Base-by-base conservation (phyloP, 1,284 basidiomycete genomes). In the Microbotryum lychnidis-dioicae region DNA sequence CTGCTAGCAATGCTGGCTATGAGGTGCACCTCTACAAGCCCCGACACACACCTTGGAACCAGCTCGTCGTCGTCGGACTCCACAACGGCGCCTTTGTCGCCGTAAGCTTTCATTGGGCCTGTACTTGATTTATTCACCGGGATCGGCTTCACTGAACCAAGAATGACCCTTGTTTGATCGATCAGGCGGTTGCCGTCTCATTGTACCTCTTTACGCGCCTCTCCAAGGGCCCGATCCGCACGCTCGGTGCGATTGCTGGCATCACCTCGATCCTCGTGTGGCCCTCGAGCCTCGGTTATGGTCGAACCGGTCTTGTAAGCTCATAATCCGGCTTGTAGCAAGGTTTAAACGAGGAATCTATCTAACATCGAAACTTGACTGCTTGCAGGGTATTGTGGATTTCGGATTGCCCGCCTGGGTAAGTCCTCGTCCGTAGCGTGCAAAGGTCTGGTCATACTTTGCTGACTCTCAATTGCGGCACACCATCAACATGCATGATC, bases 71-170 rank as follows among this genome's bases (percentile, higher is more conserved):
- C 20, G 27, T 53, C 21, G 51, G 27, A 16, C 25, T 53, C 51
- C 25, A 53, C 25, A 53, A 53, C 27, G 25, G 12, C 20, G 25
- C 33, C 20, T 33, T 53, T 23, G 51, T 53, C 29, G n/a, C 31
- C 33, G 51, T 53, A 33, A 53, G 71, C 61, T 29, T 42, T 16
- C 37, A 6, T 18, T 42, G 37, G 12, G 16, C 37, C 37, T 31
- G 31, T 31, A 31, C 31, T 31, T 31, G 8, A 10, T 7, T 31
- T 31, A 31, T 31, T 31, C 31, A 31, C 31, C 8, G 31, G 31
- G 31, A 31, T 31, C 31, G 31, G 31, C 9, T 9, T 9, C 37
- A 42, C 37, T 42, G 37, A 42, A 42, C 37, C 37, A 42, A 42
- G 3, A 16, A 4, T 18, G 4, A 14, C 3, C 37, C 6, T 42